A percentile compares a stretch with the other conserved stretches of the same genome.
phyloP scores from a whole-genome alignment of 331 rosid genomes.

The Acacia concinna region DNA sequence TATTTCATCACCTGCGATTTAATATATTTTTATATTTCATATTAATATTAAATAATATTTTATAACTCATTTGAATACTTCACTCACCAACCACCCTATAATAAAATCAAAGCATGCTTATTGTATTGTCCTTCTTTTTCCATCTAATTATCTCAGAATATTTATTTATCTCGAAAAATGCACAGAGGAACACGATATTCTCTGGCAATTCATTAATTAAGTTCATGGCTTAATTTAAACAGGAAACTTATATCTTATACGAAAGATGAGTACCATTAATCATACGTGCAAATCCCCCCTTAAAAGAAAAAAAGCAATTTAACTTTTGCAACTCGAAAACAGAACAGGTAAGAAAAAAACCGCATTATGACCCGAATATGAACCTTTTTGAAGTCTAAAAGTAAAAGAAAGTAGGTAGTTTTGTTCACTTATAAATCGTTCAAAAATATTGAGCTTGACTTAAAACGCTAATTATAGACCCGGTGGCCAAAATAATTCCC shows the following conservation, averaged over 20 bases:
- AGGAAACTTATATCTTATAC: not conserved
- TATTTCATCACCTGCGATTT: not conserved
- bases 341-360: not conserved
- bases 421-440: not conserved
- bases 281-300: not conserved
- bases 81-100: constrained; percentile 23
- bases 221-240: not conserved
- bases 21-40: not conserved
- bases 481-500: not conserved
- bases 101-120: not conserved
- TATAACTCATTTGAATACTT: not conserved
- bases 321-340: not conserved
- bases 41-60: no score
- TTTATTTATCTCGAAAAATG: not conserved
- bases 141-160: not conserved
- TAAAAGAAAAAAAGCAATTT: not conserved
- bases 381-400: not conserved
- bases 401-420: not conserved
- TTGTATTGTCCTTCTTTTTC: not conserved
- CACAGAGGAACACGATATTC: no score
- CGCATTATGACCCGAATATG: not conserved
- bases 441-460: not conserved
- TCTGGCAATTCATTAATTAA: not conserved
- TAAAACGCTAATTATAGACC: not conserved
- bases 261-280: not conserved